Percentiles rank a stretch among this genome's conserved stretches.
Evolutionary conservation across 768 basidiomycete species (phyloP).

Genomic region (Mycena venus): DNA sequence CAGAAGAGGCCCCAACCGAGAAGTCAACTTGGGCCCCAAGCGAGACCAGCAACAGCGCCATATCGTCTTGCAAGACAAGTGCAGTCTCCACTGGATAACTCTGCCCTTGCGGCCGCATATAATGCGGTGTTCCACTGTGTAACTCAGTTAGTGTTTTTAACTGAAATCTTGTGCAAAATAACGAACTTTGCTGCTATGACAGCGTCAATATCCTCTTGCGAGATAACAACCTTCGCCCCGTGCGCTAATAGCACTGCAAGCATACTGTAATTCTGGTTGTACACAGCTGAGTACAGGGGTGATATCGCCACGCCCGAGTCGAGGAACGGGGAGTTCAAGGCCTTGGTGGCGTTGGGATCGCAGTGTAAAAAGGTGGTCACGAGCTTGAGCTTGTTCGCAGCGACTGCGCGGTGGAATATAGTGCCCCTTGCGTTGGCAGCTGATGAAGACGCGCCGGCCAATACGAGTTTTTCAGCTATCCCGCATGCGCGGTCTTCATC

Average conservation of each 20-base stretch:
- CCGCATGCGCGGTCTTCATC: constrained; percentile 55
- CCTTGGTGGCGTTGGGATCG: constrained; percentile 53
- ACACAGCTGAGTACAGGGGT: constrained; percentile 54
- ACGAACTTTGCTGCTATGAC: not conserved
- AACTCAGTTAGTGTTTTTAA: no score
- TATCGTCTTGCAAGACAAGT: not conserved
- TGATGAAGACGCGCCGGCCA: constrained; percentile 55
- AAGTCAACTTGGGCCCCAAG: not conserved
- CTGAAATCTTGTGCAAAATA: not conserved
- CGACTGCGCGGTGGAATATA: constrained; percentile 55
- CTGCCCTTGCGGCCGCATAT: no score
- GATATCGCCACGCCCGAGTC: constrained; percentile 42
- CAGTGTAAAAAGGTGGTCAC: constrained; percentile 54
- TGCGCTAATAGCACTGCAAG: constrained; percentile 52
- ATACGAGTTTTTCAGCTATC: constrained; percentile 55
- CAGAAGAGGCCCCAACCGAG: not conserved
- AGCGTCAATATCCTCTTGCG: not conserved
- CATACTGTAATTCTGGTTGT: constrained; percentile 46
- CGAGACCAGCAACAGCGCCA: not conserved
- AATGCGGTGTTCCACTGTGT: no score
- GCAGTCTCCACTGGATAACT: not conserved
- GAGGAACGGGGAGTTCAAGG: constrained; percentile 53
- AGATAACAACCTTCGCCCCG: constrained; percentile 32
- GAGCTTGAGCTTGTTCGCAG: constrained; percentile 49
- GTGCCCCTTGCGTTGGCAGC: constrained; percentile 55